A percentile compares a stretch with the other conserved stretches of the same genome.
phyloP scores from a whole-genome alignment of 192 early-diverging fungal species.

The Pecoramyces ruminantium region DNA sequence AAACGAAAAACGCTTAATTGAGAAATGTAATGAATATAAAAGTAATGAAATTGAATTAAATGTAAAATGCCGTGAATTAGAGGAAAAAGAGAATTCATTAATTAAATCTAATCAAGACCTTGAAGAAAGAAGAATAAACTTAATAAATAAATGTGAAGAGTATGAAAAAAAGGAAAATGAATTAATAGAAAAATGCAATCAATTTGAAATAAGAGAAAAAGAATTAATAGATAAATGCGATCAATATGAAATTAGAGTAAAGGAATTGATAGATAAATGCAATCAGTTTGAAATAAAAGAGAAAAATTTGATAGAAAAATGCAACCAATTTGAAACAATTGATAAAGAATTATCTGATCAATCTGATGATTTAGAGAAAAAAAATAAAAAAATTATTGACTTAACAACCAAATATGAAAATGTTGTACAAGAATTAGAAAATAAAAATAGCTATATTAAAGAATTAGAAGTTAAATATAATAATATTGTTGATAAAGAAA shows the following conservation, averaged over 20 bases:
- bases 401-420: background rate
- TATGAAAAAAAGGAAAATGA: background rate
- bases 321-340: background rate
- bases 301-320: background rate
- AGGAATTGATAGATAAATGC: background rate
- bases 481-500: background rate
- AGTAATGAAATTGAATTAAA: background rate
- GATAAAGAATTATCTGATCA: background rate
- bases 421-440: background rate
- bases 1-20: background rate
- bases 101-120: too few species aligned
- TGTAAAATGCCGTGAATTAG: background rate
- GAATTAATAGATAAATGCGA: background rate
- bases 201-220: background rate
- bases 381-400: background rate
- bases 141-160: background rate
- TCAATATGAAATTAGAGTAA: background rate
- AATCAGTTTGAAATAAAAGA: background rate
- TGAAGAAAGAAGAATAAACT: background rate
- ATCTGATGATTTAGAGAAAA: background rate
- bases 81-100: background rate
- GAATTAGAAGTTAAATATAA: background rate
- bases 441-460: background rate
- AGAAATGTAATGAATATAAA: background rate
- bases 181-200: background rate